Evolutionary conservation across 371 early-diverging fungal genomes (phyloP).

Genomic region (Apophysomyces ossiformis): DNA sequence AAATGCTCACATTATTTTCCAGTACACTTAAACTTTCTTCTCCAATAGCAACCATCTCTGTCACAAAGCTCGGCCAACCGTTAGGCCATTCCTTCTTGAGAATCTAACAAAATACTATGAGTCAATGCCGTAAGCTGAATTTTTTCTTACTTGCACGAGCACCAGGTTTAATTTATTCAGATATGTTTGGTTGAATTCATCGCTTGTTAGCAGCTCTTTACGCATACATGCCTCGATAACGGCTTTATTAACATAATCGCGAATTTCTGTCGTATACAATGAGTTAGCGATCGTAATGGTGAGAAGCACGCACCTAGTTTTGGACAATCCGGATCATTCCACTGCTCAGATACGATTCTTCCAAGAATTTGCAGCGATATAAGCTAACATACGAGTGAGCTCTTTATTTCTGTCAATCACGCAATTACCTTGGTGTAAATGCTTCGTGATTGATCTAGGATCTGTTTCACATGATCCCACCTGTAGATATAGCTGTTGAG

Average conservation of each 20-base stretch:
- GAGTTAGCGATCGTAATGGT: too few relatives aligned
- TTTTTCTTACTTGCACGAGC: conserved; percentile 75
- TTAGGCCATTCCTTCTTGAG: conserved; percentile 99
- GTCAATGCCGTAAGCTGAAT: background rate
- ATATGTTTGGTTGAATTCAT: conserved; percentile 63
- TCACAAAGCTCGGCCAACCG: conserved; percentile 96
- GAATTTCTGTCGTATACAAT: conserved; percentile 36
- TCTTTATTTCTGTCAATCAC: background rate
- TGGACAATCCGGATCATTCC: conserved; percentile 89
- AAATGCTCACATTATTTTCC: conserved; percentile 96
- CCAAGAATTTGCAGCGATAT: conserved; percentile 93
- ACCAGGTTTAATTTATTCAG: conserved; percentile 87
- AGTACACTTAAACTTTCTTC: conserved; percentile 84
- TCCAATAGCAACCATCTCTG: conserved; percentile 89
- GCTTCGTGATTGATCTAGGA: conserved; percentile 78
- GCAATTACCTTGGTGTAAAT: conserved; percentile 77
- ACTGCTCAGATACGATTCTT: conserved; percentile 88
- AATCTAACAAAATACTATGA: conserved; percentile 62
- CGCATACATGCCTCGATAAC: conserved; percentile 59
- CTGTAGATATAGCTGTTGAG: conserved; percentile 93
- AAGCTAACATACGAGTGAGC: conserved; percentile 59
- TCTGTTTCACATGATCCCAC: conserved; percentile 90
- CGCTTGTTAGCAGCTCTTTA: conserved; percentile 7
- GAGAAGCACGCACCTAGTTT: conserved; percentile 63
- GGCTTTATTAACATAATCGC: conserved; percentile 79